Base-by-base conservation (phyloP, 495 filamentous ascomycete species). In the Penicillium ucsense region DNA sequence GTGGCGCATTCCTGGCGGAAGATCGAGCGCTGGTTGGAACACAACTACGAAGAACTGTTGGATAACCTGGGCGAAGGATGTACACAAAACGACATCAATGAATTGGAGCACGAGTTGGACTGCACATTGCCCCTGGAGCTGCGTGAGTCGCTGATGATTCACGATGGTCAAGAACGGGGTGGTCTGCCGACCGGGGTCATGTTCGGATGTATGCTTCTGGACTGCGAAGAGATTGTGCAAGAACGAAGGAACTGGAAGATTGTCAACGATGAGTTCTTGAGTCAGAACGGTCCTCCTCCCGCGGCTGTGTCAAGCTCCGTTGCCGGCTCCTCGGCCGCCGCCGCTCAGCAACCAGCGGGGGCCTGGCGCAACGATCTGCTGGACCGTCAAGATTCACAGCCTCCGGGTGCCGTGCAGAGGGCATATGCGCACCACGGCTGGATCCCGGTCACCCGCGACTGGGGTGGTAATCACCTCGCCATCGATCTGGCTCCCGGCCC, bases 151-250 rank as follows among this genome's bases (percentile, higher is more conserved):
- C 65, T 97, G 54, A 79, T 84, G 70, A 61, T 86, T 31, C 94
- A 99, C 61, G 92, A 99, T 60, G 92, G 92, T 3, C 92, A 99
- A 67, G 92, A 99, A 66, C 84, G 94, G 40, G 87, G 87, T 37
- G 92, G 92, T 46, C 75, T 78, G 47, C 92, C 92, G 2, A 96
- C 92, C 0, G 92, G 92, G 49, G 81, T 96, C 47, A 80, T 99
- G 36, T 97, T 99, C 61, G 78, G 89, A 35, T 81, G 76, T 58
- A 99, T 99, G 92, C 73, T 97, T 38, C 77, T 99, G 39, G 92
- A 99, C 59, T 99, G 92, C 62, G 92, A 99, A 62, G 92, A 99
- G 64, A 95, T 99, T 44, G 83, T 97, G 5, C 86, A 95, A 66
- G 92, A 99, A 66, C 97, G 92, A 86, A 83, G 84, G 52, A 95